These are phyloP conservation scores for Calonectria ilicicola DNA, from an alignment of 2,329 filamentous ascomycete species.

Conservation along the genomic window DNA sequence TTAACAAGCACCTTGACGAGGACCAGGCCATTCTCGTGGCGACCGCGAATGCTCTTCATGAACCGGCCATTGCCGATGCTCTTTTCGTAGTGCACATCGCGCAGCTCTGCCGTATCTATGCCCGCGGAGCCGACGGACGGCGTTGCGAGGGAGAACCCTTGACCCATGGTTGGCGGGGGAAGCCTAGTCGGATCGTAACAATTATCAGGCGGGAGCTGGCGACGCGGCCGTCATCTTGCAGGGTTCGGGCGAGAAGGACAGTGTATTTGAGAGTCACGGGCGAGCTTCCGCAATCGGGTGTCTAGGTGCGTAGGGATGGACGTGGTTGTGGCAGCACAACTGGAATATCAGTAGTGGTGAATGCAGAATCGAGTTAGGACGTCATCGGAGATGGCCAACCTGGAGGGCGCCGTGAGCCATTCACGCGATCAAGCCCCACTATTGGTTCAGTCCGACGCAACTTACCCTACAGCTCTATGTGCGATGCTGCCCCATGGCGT, in stretches of 20 bases:
- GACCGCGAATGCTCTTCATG: constrained; percentile 94
- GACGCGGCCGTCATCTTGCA: constrained; percentile 42
- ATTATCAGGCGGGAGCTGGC: constrained; percentile 39
- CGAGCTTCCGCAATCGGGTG: not conserved
- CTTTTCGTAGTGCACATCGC: constrained; percentile 91
- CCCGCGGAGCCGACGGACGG: constrained; percentile 91
- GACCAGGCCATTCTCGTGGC: constrained; percentile 90
- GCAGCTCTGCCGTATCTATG: constrained; percentile 92
- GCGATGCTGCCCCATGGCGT: not conserved
- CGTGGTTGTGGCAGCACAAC: not conserved
- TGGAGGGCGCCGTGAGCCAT: constrained; percentile 17
- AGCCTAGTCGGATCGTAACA: constrained; percentile 33
- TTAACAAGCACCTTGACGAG: constrained; percentile 97
- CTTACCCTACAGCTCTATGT: not conserved
- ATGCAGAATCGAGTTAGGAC: constrained; percentile 1
- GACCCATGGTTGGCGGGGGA: constrained; percentile 75
- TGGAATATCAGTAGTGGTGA: not conserved
- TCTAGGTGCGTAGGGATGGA: not conserved
- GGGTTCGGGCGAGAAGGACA: not conserved
- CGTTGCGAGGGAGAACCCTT: constrained; percentile 94
- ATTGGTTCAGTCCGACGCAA: constrained; percentile 15
- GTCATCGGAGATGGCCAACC: constrained; percentile 10
- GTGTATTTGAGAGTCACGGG: not conserved
- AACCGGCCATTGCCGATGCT: constrained; percentile 92
- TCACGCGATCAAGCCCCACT: constrained; percentile 19